Percentiles rank a stretch among this genome's conserved stretches.
phyloP scores from a whole-genome alignment of 2,329 filamentous ascomycete genomes.

The Arachnomyces sp. region DNA sequence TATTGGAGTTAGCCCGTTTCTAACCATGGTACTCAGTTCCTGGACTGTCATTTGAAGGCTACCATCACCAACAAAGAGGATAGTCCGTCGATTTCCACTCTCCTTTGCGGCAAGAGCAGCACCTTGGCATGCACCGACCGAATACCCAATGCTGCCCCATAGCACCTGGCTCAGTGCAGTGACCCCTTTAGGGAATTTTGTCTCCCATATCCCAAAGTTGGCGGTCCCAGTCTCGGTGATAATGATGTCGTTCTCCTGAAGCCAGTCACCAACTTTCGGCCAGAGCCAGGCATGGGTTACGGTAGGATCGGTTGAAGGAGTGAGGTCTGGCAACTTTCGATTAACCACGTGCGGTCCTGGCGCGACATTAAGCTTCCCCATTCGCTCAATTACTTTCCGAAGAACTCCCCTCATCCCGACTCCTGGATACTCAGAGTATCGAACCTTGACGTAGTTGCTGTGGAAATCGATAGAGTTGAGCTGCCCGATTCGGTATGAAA shows the following conservation, averaged over 20 bases:
- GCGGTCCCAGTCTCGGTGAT: constrained; percentile 54
- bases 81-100: constrained; percentile 47
- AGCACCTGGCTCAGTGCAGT: constrained; percentile 46
- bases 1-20: constrained; percentile 61
- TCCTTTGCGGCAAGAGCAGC: constrained; percentile 45
- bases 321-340: constrained; percentile 31
- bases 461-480: constrained; percentile 77
- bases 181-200: constrained; percentile 43
- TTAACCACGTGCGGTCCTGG: constrained; percentile 50
- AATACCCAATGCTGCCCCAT: constrained; percentile 56
- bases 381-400: constrained; percentile 56
- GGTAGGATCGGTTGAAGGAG: constrained; percentile 22
- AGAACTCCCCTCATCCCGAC: constrained; percentile 73
- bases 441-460: constrained; percentile 63
- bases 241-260: constrained; percentile 48
- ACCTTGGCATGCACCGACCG: constrained; percentile 51
- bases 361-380: constrained; percentile 50
- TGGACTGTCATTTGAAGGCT: constrained; percentile 78
- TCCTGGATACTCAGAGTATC: constrained; percentile 71
- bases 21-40: constrained; percentile 74
- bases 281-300: constrained; percentile 46
- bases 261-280: constrained; percentile 39
- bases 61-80: constrained; percentile 79
- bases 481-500: constrained; percentile 69
- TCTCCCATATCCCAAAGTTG: constrained; percentile 46